phyloP scores from a whole-genome alignment of 75 land plant species.

The Chamaecyparis obtusa region DNA sequence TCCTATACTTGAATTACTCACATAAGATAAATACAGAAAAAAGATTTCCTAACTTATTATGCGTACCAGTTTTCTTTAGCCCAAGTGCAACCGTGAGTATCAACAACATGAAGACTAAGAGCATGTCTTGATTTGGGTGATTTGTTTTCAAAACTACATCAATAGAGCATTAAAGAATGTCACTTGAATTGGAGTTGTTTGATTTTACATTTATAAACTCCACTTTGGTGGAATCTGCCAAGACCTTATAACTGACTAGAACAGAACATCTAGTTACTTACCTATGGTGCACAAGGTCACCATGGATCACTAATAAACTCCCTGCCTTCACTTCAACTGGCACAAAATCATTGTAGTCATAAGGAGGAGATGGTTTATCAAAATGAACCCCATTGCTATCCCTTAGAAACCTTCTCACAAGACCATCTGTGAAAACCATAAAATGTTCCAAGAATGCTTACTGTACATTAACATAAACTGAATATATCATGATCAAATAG shows the following conservation, averaged over 20 bases:
- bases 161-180: neutral
- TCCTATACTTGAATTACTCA: neutral
- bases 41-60: neutral
- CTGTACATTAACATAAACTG: neutral
- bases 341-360: conserved; percentile 79
- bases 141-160: conserved; percentile 75
- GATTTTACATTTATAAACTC: conserved; percentile 6
- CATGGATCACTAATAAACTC: conserved; percentile 83
- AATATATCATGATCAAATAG: neutral
- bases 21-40: neutral
- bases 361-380: conserved; percentile 69
- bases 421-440: conserved; percentile 39
- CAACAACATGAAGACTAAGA: conserved; percentile 84
- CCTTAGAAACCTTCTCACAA: conserved; percentile 74
- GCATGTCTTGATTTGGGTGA: conserved; percentile 94
- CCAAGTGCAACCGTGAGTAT: conserved; percentile 75
- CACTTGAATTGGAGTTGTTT: neutral
- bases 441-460: neutral
- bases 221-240: neutral
- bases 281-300: conserved; percentile 97
- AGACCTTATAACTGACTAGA: neutral
- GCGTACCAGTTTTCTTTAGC: conserved; percentile 78
- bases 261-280: conserved; percentile 14
- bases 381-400: conserved; percentile 64
- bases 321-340: conserved; percentile 97